phyloP scores from a whole-genome alignment of 1,284 basidiomycete species.

The Stereum hirsutum region DNA sequence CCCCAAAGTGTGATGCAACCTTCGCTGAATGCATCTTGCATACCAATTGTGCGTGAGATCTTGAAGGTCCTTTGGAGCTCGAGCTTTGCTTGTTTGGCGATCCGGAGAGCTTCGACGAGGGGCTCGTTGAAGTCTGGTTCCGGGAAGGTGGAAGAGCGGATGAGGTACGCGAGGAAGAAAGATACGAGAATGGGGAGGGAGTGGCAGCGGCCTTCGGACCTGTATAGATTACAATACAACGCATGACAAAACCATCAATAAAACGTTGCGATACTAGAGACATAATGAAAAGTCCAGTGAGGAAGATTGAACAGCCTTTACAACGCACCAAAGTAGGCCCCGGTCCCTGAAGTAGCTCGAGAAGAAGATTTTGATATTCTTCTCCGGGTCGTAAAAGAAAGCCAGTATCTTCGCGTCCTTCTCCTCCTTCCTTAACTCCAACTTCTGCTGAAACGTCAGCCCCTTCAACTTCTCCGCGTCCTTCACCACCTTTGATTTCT shows the following conservation, averaged over 20 bases:
- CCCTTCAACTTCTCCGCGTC: conserved; percentile 1
- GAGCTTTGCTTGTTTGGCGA: conserved; percentile 37
- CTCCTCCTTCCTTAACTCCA: conserved; percentile 24
- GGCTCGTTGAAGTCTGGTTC: conserved; percentile 30
- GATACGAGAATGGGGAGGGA: conserved; percentile 44
- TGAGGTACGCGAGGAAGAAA: conserved; percentile 55
- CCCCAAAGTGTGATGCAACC: no score
- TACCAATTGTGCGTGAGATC: conserved; percentile 37
- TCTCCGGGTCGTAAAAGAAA: conserved; percentile 53
- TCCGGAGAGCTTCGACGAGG: conserved; percentile 36
- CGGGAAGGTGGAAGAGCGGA: conserved; percentile 47
- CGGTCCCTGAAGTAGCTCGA: conserved; percentile 55
- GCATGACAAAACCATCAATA: neutral
- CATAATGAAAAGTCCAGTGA: neutral
- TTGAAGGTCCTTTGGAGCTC: conserved; percentile 51
- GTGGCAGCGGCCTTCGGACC: conserved; percentile 15
- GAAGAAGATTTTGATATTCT: conserved; percentile 45
- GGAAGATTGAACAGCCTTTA: no score
- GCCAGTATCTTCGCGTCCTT: conserved; percentile 29
- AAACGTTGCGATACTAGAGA: no score
- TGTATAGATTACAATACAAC: conserved; percentile 2
- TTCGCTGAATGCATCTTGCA: conserved; percentile 43
- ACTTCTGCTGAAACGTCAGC: conserved; percentile 5
- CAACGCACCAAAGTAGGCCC: conserved; percentile 56
- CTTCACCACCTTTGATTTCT: conserved; percentile 10